Evolutionary conservation across 805 yeast species (phyloP).

Genomic region (Saccharomycopsis amapae): DNA sequence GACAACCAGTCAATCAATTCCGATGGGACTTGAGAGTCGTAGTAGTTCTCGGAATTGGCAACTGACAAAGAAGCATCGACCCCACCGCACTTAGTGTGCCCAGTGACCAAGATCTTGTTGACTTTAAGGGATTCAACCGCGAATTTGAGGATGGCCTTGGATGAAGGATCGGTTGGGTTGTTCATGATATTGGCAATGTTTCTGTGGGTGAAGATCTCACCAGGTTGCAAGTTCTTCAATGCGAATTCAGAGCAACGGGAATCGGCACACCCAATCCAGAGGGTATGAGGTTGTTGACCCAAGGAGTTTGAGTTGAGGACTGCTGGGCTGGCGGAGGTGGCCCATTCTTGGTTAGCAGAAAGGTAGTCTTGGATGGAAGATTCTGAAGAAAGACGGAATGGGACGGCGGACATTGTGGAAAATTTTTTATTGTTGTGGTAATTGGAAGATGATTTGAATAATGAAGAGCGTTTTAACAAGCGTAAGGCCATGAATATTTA

Average conservation of each 20-base stretch:
- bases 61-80: conserved; percentile 60
- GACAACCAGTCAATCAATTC: conserved; percentile 64
- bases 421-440: background rate
- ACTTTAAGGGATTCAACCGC: conserved; percentile 83
- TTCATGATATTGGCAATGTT: conserved; percentile 78
- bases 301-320: conserved; percentile 43
- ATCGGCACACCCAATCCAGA: conserved; percentile 94
- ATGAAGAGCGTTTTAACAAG: too few species aligned
- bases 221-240: conserved; percentile 73
- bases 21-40: conserved; percentile 35
- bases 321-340: background rate
- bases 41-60: conserved; percentile 35
- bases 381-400: conserved; percentile 2
- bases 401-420: background rate
- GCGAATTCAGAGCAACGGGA: conserved; percentile 74
- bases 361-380: conserved; percentile 16
- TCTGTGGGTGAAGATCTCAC: conserved; percentile 84
- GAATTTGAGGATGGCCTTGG: conserved; percentile 76
- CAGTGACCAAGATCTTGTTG: conserved; percentile 76
- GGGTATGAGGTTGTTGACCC: conserved; percentile 89
- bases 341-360: conserved; percentile 16
- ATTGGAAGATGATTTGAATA: background rate
- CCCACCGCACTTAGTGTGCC: conserved; percentile 95
- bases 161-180: conserved; percentile 58
- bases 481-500: too few species aligned